phyloP scores from a whole-genome alignment of 768 basidiomycete species.

The Hortiboletus flavorubellus region DNA sequence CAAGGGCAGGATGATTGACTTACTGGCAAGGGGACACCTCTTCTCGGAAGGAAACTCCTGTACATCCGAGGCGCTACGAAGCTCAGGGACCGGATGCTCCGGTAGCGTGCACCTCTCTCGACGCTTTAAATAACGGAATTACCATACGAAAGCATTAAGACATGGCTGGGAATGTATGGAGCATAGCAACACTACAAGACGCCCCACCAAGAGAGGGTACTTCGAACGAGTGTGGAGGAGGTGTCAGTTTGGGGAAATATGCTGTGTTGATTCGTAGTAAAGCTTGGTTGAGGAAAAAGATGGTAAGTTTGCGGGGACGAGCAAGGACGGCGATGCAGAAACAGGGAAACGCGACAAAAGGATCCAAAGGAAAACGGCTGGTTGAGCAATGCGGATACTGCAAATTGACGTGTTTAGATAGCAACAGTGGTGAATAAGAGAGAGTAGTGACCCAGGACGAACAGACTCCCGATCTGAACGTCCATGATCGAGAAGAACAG shows the following conservation, averaged over 20 bases:
- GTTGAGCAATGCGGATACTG: conserved; percentile 24
- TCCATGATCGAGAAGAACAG: conserved; percentile 15
- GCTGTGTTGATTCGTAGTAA: conserved; percentile 20
- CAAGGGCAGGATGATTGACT: conserved; percentile 14
- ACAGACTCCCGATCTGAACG: conserved; percentile 18
- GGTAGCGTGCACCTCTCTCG: conserved; percentile 8
- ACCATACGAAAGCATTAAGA: conserved; percentile 37
- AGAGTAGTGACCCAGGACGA: conserved; percentile 15
- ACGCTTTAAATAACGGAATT: conserved; percentile 28
- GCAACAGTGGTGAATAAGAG: conserved; percentile 21
- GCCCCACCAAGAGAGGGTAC: conserved; percentile 24
- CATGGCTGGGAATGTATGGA: conserved; percentile 34
- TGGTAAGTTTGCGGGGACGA: conserved; percentile 17
- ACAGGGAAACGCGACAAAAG: conserved; percentile 23
- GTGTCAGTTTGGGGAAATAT: conserved; percentile 24
- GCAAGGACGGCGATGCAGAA: conserved; percentile 24
- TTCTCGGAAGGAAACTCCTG: conserved; percentile 7
- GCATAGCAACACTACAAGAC: conserved; percentile 35
- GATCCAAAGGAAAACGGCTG: conserved; percentile 20
- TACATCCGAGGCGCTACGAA: conserved; percentile 7
- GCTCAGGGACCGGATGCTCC: conserved; percentile 5
- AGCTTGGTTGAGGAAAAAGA: conserved; percentile 11
- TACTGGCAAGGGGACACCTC: neutral
- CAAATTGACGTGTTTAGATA: conserved; percentile 24
- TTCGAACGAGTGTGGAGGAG: conserved; percentile 29